Evolutionary conservation across 371 early-diverging fungal species (phyloP), one percentile per base, ranked within the genome.

Genomic region (Paraphysoderma sedebokerense): DNA sequence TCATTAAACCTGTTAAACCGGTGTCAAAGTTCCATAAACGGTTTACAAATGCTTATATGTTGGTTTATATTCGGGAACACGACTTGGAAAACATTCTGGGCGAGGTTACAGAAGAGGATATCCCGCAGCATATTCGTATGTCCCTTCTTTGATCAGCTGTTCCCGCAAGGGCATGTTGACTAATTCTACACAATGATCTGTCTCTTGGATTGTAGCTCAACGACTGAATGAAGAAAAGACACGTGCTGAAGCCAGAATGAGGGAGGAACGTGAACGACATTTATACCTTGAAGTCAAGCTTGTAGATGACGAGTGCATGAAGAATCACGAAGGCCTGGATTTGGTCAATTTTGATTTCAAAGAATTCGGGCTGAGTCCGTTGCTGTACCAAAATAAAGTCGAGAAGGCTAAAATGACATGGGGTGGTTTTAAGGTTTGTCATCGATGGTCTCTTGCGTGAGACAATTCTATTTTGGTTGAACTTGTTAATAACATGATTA

Each of bases 1-100:
- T n/a, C n/a, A n/a, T n/a, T n/a, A n/a, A n/a, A n/a, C n/a, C n/a
- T n/a, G n/a, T n/a, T n/a, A n/a, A n/a, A n/a, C n/a, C n/a, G n/a
- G 49, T 56, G 49, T 50, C 58, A 7, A 46, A 54, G 71, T 17
- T 37, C 30, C 50, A 59, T 36, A 87, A 81, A 57, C 77, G 85
- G 6, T 86, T 81, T 52, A 90, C 92, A 3, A 95, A 89, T 58
- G 96, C 98, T 0, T 95, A 95, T 64, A 93, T 95, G 92, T 67
- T 95, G 62, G 92, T 92, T 29, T 95, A 97, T 57, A 75, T 96
- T 40, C 79, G 89, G 46, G 77, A 87, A 60, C 58, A 68, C 12
- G 70, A 79, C 52, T 56, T 80, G 45, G 80, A 79, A 34, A 65
- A 73, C 30, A 76, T 93, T 6, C 62, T 92, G 47, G 71, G 66